A percentile compares a stretch with the other conserved stretches of the same genome.
phyloP scores from a whole-genome alignment of 2,329 filamentous ascomycete species.

The Xylariaceae sp. region DNA sequence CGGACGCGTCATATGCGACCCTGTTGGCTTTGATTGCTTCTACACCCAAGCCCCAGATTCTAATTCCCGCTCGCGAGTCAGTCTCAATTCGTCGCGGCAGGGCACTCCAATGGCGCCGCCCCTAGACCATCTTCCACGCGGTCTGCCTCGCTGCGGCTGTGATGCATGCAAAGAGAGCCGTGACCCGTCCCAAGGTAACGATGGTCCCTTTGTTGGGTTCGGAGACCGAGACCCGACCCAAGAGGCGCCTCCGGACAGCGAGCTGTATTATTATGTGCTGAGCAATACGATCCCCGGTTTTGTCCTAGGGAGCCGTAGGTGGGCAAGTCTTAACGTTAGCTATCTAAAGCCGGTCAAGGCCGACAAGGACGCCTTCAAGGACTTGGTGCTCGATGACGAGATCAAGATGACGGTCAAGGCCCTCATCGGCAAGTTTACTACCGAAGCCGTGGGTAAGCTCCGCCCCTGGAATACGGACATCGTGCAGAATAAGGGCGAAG shows the following conservation, averaged over 20 bases:
- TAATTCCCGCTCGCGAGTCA: constrained; percentile 6
- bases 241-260: constrained; percentile 45
- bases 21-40: constrained; percentile 48
- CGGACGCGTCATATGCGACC: constrained; percentile 52
- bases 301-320: constrained; percentile 51
- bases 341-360: constrained; percentile 47
- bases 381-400: constrained; percentile 54
- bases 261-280: constrained; percentile 53
- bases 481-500: constrained; percentile 56
- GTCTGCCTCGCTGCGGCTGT: constrained; percentile 49
- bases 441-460: constrained; percentile 43
- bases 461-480: constrained; percentile 54
- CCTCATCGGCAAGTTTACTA: constrained; percentile 54
- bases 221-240: constrained; percentile 47
- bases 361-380: constrained; percentile 56
- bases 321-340: constrained; percentile 50
- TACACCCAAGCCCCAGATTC: constrained; percentile 33
- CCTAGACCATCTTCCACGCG: constrained; percentile 48
- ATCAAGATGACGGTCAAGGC: constrained; percentile 55
- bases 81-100: constrained; percentile 12
- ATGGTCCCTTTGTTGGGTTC: constrained; percentile 47
- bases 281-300: constrained; percentile 53
- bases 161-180: constrained; percentile 40
- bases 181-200: constrained; percentile 22
- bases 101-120: constrained; percentile 24